Base-by-base conservation (phyloP, 805 yeast genomes). In the Ogataea pignaliae region DNA sequence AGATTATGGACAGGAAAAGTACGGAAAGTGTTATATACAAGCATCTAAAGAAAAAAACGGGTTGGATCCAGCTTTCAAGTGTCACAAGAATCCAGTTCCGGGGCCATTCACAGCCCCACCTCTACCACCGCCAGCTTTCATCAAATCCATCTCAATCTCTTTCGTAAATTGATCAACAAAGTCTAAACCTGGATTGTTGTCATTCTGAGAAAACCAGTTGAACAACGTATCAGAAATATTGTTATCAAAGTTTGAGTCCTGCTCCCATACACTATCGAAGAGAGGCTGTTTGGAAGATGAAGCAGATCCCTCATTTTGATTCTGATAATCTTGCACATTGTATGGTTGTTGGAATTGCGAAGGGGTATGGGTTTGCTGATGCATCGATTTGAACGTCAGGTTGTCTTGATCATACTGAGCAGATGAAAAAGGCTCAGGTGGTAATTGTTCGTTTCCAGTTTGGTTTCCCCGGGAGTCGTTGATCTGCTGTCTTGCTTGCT, bases 161-260 rank as follows among this genome's bases (percentile, higher is more conserved):
- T 83, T 87, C 0, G 91, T 84, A 82, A 89, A 85, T 2, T 88
- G 88, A 33, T 82, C 90, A 28, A 83, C 83, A 51, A 78, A 78
- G 43, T 76, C 81, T 39, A 78, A 57, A 13, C 83, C 83, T 17
- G 77, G 70, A 37, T 72, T 69, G 40, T 69, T 74, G 47, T 74
- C 73, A 36, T 54, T 47, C 34, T 52, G 45, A 35, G 72, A 60
- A 44, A 77, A 76, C 78, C 80, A 77, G 47, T 76, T 76, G 36
- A 74, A 68, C 12, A 76, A 49, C 3, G 62, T 57, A 29, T 67
- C 70, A 10, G 68, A 59, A n/a, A 30, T 10, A 12, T n/a, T 13
- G 9, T 30, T 30, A 5, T 12, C 13, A n/a, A n/a, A 30, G 34
- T 62, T 55, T 5, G 64, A 52, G 40, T 54, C 56, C 21, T 43